These are phyloP conservation scores for Neonectria neomacrospora DNA, from an alignment of 2,329 filamentous ascomycete species.

Conservation along the genomic window DNA sequence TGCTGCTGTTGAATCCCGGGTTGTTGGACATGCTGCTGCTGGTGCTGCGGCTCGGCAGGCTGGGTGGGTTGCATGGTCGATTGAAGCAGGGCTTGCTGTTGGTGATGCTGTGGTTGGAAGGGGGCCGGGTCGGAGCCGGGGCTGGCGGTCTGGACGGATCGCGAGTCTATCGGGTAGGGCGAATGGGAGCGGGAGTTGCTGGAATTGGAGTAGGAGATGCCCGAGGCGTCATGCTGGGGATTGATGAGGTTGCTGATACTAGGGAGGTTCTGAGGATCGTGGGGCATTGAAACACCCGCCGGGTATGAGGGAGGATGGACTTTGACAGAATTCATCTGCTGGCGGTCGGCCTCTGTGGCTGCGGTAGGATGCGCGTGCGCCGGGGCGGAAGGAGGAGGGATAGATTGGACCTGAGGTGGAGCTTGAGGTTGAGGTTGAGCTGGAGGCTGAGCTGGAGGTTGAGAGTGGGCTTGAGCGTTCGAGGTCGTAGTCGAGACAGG, in stretches of 20 bases:
- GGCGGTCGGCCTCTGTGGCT: conserved; percentile 38
- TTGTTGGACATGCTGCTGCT: conserved; percentile 42
- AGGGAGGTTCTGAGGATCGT: conserved; percentile 75
- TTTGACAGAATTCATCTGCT: conserved; percentile 46
- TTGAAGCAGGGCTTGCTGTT: conserved; percentile 34
- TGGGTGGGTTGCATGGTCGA: conserved; percentile 39
- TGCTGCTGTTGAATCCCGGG: conserved; percentile 47
- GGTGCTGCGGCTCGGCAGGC: conserved; percentile 44
- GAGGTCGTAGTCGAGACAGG: conserved; percentile 36
- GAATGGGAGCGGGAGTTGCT: conserved; percentile 38
- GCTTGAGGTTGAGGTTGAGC: conserved; percentile 39
- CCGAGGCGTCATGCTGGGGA: conserved; percentile 57
- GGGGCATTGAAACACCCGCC: conserved; percentile 45
- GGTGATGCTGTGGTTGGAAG: conserved; percentile 53
- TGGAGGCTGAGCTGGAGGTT: conserved; percentile 12
- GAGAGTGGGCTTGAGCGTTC: conserved; percentile 9
- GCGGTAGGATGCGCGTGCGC: conserved; percentile 33
- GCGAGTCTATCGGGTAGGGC: conserved; percentile 43
- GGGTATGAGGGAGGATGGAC: conserved; percentile 43
- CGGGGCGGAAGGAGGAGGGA: conserved; percentile 30
- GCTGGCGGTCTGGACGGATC: conserved; percentile 49
- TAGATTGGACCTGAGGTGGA: conserved; percentile 42
- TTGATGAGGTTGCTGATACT: conserved; percentile 89
- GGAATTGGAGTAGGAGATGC: conserved; percentile 44
- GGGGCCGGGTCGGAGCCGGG: conserved; percentile 52